Evolutionary conservation across 1,284 basidiomycete species (phyloP).

Genomic region (Apiotrichum siamense): DNA sequence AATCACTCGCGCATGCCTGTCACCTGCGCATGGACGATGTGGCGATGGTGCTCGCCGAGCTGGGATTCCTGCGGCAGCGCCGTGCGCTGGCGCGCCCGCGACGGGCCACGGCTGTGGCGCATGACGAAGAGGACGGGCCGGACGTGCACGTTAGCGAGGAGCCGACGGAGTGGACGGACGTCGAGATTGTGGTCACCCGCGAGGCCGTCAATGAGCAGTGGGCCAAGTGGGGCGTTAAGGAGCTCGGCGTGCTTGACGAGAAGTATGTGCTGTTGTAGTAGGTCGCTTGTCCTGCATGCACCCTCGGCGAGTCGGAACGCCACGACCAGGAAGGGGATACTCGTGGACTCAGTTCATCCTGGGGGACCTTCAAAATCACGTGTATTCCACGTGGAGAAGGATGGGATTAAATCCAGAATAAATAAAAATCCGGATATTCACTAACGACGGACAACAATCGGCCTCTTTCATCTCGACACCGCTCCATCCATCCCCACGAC

Average conservation of each 20-base stretch:
- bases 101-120: constrained; percentile 21
- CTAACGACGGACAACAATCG: too few species aligned
- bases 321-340: too few species aligned
- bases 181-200: constrained; percentile 56
- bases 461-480: too few species aligned
- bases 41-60: constrained; percentile 79
- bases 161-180: constrained; percentile 32
- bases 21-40: constrained; percentile 79
- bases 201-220: constrained; percentile 59
- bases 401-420: neutral
- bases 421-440: neutral
- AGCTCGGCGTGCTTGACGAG: constrained; percentile 36
- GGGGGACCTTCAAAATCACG: neutral
- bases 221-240: constrained; percentile 35
- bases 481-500: too few species aligned
- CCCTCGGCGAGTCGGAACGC: neutral
- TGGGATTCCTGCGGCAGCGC: constrained; percentile 61
- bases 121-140: constrained; percentile 4
- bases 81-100: constrained; percentile 16
- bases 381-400: neutral
- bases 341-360: neutral
- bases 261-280: constrained; percentile 30
- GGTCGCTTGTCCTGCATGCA: neutral
- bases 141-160: constrained; percentile 20
- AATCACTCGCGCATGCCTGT: constrained; percentile 68